Evolutionary conservation across 1,139 yeast genomes (phyloP), one percentile per base, ranked within the genome.

Genomic region (Pichia sp.): DNA sequence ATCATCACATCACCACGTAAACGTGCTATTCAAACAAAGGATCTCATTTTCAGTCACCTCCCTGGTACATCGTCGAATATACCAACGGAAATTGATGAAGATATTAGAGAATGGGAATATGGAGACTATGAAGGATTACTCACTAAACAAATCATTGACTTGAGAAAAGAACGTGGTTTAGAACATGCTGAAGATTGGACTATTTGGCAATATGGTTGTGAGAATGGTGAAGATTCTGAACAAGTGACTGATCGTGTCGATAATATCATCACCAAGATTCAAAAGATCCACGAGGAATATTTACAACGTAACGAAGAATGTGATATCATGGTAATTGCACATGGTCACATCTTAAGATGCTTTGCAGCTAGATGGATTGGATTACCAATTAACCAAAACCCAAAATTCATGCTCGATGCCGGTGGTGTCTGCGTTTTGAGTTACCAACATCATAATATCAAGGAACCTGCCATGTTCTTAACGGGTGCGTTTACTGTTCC

Each of bases 351-450:
- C 38, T 66, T 88, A 49, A 77, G 97, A 53, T 83, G 91, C 55
- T 76, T 88, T 51, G 93, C 88, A 8, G 85, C 88, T 24, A 65
- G 96, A 45, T 88, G 97, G 97, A 76, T 84, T 21, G 71, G 69
- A 7, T 62, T 68, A 32, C 69, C 68, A 13, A 65, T 82, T 42
- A 59, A 67, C 45, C 63, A 59, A 35, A 85, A 87, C 56, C 96
- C 96, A 3, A 75, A 78, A 45, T 77, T 86, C 55, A 66, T 88
- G 60, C 66, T 88, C 50, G 96, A 88, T 56, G 95, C 97, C 21
- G 96, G 96, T 47, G 96, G 96, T 33, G 86, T 86, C 23, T 96
- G 96, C 39, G 94, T 86, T 3, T 67, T 88, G 55, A 78, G 93
- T 50, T 88, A 88, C 58, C 94, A 85, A 52, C 97, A 88, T 56